These are phyloP conservation scores for Sordariomycetes sp. DNA, from an alignment of 2,329 filamentous ascomycete species.

Conservation along the genomic window DNA sequence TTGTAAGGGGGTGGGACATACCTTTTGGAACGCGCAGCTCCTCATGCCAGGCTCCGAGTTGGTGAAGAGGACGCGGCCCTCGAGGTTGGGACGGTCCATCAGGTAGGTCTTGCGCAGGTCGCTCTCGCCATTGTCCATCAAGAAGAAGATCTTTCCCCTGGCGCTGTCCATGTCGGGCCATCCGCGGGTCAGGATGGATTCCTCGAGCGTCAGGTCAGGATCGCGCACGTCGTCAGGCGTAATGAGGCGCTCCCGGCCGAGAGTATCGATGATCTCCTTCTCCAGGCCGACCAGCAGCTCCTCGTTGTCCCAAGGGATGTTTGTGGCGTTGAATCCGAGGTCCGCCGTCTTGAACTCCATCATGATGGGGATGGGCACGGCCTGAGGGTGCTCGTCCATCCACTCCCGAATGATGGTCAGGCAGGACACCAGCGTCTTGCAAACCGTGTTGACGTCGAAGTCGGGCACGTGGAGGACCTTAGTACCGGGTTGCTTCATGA, in stretches of 20 bases:
- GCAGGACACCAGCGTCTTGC: slow-evolving; percentile 35
- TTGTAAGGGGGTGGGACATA: background rate
- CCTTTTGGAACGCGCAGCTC: slow-evolving; percentile 38
- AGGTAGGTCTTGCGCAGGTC: slow-evolving; percentile 27
- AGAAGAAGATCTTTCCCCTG: slow-evolving; percentile 34
- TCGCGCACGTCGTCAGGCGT: slow-evolving; percentile 35
- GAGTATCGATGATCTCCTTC: slow-evolving; percentile 33
- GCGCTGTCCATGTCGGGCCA: slow-evolving; percentile 36
- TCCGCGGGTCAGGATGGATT: slow-evolving; percentile 32
- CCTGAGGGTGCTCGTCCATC: slow-evolving; percentile 29
- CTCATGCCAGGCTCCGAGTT: slow-evolving; percentile 32
- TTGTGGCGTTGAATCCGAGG: slow-evolving; percentile 20
- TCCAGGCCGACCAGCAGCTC: slow-evolving; percentile 32
- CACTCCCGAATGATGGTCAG: slow-evolving; percentile 31
- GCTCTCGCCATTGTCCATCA: slow-evolving; percentile 37
- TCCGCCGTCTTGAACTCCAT: slow-evolving; percentile 35
- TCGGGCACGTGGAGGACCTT: slow-evolving; percentile 43
- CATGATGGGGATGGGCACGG: slow-evolving; percentile 38
- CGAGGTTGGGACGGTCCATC: slow-evolving; percentile 17
- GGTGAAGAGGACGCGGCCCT: slow-evolving; percentile 37
- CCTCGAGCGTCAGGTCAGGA: slow-evolving; percentile 30
- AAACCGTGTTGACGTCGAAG: slow-evolving; percentile 33
- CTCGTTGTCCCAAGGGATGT: slow-evolving; percentile 29
- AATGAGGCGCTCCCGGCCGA: slow-evolving; percentile 29
- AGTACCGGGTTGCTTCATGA: slow-evolving; percentile 29